Evolutionary conservation across 2,329 filamentous ascomycete genomes (phyloP).

Genomic region (Aureobasidium subglaciale): DNA sequence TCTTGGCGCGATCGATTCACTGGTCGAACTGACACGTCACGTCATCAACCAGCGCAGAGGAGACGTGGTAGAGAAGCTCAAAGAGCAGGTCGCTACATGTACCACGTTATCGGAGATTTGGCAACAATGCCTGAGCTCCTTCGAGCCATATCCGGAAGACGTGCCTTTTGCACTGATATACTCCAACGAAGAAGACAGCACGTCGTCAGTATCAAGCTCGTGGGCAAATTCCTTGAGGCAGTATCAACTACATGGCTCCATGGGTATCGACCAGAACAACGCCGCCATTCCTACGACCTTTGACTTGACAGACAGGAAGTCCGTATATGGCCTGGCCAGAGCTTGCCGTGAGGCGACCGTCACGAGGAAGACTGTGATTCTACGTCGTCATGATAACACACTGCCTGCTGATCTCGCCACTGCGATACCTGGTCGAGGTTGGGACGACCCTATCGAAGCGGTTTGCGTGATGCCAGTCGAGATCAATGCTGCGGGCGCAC

Average conservation of each 20-base stretch:
- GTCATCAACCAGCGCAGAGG: constrained; percentile 16
- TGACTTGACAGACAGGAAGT: constrained; percentile 18
- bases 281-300: constrained; percentile 22
- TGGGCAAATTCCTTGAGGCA: constrained; percentile 15
- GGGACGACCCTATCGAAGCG: constrained; percentile 10
- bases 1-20: constrained; percentile 14
- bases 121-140: constrained; percentile 10
- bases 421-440: constrained; percentile 11
- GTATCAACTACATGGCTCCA: constrained; percentile 22
- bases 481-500: constrained; percentile 28
- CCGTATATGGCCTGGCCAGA: constrained; percentile 16
- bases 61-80: constrained; percentile 11
- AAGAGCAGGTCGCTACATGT: constrained; percentile 1
- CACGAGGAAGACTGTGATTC: neutral
- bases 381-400: constrained; percentile 6
- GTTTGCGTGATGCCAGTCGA: constrained; percentile 18
- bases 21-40: constrained; percentile 13
- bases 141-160: constrained; percentile 15
- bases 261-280: constrained; percentile 23
- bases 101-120: constrained; percentile 15
- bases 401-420: constrained; percentile 12
- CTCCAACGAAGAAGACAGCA: constrained; percentile 20
- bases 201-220: constrained; percentile 12
- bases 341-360: constrained; percentile 14
- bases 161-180: constrained; percentile 18